These are phyloP conservation scores for Omphalotus guepiniiformis DNA, from an alignment of 768 basidiomycete genomes.

Conservation along the genomic window DNA sequence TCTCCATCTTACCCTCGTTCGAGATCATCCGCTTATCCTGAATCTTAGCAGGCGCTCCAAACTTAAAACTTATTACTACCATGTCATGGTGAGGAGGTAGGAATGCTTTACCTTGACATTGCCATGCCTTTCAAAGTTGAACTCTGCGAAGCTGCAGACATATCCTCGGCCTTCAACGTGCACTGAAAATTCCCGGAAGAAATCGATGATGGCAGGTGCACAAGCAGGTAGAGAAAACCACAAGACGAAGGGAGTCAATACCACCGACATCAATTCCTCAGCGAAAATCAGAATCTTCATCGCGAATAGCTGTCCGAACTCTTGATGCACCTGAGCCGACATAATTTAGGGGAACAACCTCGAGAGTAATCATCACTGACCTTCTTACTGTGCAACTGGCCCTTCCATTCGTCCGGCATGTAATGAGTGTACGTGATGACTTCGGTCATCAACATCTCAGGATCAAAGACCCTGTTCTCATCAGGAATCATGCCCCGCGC, in stretches of 20 bases:
- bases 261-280: conserved; percentile 85
- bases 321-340: conserved; percentile 68
- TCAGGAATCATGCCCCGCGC: conserved; percentile 95
- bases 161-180: conserved; percentile 96
- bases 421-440: conserved; percentile 95
- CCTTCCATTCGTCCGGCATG: conserved; percentile 92
- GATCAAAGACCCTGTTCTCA: conserved; percentile 90
- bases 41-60: conserved; percentile 74
- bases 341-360: neutral
- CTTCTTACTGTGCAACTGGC: conserved; percentile 82
- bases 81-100: neutral
- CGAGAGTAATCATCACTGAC: conserved; percentile 32
- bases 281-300: conserved; percentile 87
- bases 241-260: conserved; percentile 90
- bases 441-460: conserved; percentile 87
- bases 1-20: conserved; percentile 98
- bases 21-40: conserved; percentile 75
- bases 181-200: conserved; percentile 96
- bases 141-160: conserved; percentile 97
- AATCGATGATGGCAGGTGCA: conserved; percentile 90
- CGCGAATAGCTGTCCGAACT: conserved; percentile 90
- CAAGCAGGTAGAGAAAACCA: conserved; percentile 90
- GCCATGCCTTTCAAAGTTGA: conserved; percentile 94
- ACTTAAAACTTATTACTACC: conserved; percentile 35
- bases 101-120: conserved; percentile 68